A percentile compares a stretch with the other conserved stretches of the same genome.
Conservation (phyloP, 805 yeast genomes). For the Myxozyma monticola region DNA sequence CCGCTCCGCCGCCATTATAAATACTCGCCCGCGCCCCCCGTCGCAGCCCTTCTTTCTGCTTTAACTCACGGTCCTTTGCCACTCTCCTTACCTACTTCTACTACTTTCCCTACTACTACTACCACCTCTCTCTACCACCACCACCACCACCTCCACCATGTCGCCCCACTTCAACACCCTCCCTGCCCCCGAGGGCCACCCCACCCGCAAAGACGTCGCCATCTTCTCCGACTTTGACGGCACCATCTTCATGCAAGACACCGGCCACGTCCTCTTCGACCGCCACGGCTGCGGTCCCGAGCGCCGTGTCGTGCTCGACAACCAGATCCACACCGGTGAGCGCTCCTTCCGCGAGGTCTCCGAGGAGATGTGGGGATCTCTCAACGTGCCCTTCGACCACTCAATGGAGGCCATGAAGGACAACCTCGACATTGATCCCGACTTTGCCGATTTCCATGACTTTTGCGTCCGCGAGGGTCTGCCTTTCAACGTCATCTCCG, state of each 20-base stretch:
- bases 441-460: conserved; percentile 43
- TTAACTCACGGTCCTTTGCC: too few species aligned
- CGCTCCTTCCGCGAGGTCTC: conserved; percentile 45
- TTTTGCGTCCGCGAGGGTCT: conserved; percentile 42
- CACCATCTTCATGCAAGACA: conserved; percentile 47
- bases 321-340: conserved; percentile 42
- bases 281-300: conserved; percentile 45
- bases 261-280: conserved; percentile 49
- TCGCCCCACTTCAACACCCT: not conserved
- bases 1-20: too few species aligned
- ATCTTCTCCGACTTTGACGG: conserved; percentile 45
- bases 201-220: conserved; percentile 30
- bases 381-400: conserved; percentile 42
- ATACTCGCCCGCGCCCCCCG: too few species aligned
- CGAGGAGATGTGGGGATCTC: conserved; percentile 47
- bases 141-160: not conserved
- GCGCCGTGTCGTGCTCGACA: conserved; percentile 41
- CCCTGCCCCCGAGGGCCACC: not conserved
- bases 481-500: conserved; percentile 46
- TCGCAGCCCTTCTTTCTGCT: too few species aligned
- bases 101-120: not conserved
- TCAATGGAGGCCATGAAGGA: conserved; percentile 42
- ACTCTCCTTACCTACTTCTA: not conserved
- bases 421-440: conserved; percentile 43
- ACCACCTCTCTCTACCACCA: not conserved